These are phyloP conservation scores for Panaeolus cyanescens DNA, from an alignment of 768 basidiomycete species.

Conservation along the genomic window DNA sequence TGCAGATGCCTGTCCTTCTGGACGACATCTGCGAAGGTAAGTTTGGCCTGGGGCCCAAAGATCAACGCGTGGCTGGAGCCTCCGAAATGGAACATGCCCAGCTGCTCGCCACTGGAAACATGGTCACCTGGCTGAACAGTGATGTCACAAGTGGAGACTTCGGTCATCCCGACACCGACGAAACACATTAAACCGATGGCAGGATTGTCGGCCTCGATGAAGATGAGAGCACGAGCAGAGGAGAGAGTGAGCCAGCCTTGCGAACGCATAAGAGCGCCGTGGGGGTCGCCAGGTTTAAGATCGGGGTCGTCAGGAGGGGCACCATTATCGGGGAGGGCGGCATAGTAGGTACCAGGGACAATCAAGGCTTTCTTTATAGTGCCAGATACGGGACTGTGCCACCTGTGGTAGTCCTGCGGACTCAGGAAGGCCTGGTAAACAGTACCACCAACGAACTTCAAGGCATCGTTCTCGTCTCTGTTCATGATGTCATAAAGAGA, in stretches of 20 bases:
- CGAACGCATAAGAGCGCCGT: slow-evolving; percentile 12
- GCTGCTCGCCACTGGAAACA: slow-evolving; percentile 54
- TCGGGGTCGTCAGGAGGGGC: too few relatives aligned
- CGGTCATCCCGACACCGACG: slow-evolving; percentile 60
- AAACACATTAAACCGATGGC: slow-evolving; percentile 59
- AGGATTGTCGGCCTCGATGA: slow-evolving; percentile 55
- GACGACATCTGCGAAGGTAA: too few relatives aligned
- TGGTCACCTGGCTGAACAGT: slow-evolving; percentile 45
- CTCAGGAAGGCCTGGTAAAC: slow-evolving; percentile 57
- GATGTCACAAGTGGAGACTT: slow-evolving; percentile 61
- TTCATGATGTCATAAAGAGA: slow-evolving; percentile 56
- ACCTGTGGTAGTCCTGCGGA: slow-evolving; percentile 56
- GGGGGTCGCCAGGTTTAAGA: slow-evolving; percentile 5
- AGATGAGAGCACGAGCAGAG: slow-evolving; percentile 53
- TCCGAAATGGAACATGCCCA: slow-evolving; percentile 62
- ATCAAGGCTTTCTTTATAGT: slow-evolving; percentile 38
- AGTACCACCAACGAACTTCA: slow-evolving; percentile 49
- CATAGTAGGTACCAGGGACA: slow-evolving; percentile 55
- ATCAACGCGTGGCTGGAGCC: slow-evolving; percentile 14
- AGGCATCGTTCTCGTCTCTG: slow-evolving; percentile 32
- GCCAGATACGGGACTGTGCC: too few relatives aligned
- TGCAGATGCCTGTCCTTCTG: too few relatives aligned
- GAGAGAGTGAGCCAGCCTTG: slow-evolving; percentile 28
- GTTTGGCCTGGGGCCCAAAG: slow-evolving; percentile 1
- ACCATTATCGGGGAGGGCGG: slow-evolving; percentile 19